Base-by-base conservation (phyloP, 257 asterid species). In the Solanum arcanum region DNA sequence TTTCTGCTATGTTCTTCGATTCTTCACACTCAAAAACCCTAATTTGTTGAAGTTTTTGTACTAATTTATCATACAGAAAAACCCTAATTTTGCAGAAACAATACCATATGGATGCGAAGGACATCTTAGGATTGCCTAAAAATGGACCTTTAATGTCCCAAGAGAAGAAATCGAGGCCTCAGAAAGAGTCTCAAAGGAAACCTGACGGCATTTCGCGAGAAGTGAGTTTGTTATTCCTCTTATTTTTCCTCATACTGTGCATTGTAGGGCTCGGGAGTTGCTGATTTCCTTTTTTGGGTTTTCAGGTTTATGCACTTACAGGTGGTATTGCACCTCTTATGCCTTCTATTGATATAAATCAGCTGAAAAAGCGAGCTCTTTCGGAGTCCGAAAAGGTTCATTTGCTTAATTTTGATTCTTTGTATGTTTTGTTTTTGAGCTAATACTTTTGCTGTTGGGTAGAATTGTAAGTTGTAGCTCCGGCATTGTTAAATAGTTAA, bases 141-240 rank as follows among this genome's bases (percentile, higher is more conserved):
- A 92, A 88, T 86, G 68, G 92, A 44, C 89, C 91, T 69, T 84
- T 94, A 25, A 29, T 87, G 31, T 95, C 90, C 23, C 31, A 87
- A 56, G 99, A 94, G 85, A 96, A 95, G 95, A 97, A 97, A 87
- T 87, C 98, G 64, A 94, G 91, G 89, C 94, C 99, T 87, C 98
- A 95, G 23, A 97, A 95, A 91, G 99, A 97, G 88, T 93, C 99
- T 90, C 99, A 97, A 88, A 92, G 98, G 87, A 97, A 97, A 90
- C 99, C 99, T 41, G 99, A 97, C 90, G 99, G 99, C 86, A 93
- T 97, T 89, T 97, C 99, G 27, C 94, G 99, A 75, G 99, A 95
- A 96, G 98, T 95, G 95, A 96, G 98, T 95, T 86, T 44, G 9
- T 49, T 23, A 49, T 21, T 37, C 9, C 80, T 68, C 84, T 20